phyloP scores from a whole-genome alignment of 2,329 filamentous ascomycete genomes.

The Chalaropsis ovoidea region DNA sequence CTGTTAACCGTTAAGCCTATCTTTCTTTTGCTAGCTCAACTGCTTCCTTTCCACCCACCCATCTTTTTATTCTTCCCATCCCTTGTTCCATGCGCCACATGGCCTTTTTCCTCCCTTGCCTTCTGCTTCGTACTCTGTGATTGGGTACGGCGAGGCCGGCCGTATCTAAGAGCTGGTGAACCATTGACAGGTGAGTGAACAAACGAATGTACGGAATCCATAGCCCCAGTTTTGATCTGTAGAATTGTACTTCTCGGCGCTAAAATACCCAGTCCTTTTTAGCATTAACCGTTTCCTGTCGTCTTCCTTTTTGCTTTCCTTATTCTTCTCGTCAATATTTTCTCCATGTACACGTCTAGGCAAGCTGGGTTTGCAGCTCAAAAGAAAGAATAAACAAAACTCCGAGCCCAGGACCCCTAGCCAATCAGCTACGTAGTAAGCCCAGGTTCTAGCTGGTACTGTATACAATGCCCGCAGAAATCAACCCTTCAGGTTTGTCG shows the following conservation, averaged over 20 bases:
- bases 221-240: background rate
- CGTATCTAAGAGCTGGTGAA: constrained; percentile 10
- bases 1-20: too few relatives aligned
- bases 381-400: background rate
- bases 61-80: background rate
- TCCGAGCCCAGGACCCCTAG: background rate
- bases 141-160: constrained; percentile 15
- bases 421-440: background rate
- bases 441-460: background rate
- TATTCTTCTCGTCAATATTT: background rate
- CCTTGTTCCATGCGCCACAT: constrained; percentile 23
- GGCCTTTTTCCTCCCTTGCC: constrained; percentile 10
- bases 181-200: constrained; percentile 18
- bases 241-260: too few relatives aligned
- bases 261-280: too few relatives aligned
- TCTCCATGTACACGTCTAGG: background rate
- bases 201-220: background rate
- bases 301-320: background rate
- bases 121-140: background rate
- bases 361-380: constrained; percentile 12
- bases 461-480: too few relatives aligned
- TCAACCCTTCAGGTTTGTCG: too few relatives aligned
- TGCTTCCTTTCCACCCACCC: background rate
- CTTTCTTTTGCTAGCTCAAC: too few relatives aligned
- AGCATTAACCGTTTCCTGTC: background rate